Conservation (phyloP, 768 basidiomycete species). For the Rhodotorula graminis region DNA sequence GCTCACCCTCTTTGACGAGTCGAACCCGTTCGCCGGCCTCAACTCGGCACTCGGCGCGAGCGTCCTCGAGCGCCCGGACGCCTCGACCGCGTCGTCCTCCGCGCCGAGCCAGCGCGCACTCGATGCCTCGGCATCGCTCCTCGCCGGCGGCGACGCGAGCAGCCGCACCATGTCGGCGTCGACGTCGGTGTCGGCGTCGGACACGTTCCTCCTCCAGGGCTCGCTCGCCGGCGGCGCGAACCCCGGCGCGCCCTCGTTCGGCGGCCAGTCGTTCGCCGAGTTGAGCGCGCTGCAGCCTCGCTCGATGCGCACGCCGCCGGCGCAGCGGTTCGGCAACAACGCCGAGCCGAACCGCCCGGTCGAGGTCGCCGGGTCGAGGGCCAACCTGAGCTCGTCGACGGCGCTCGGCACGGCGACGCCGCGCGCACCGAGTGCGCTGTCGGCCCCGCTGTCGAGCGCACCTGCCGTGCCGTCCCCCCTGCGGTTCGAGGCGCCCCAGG, state of each 20-base stretch:
- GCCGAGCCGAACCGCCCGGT: not conserved
- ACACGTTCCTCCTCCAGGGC: not conserved
- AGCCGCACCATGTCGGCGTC: not conserved
- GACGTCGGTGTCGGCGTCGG: not conserved
- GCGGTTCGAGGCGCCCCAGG: not conserved
- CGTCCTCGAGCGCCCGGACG: not conserved
- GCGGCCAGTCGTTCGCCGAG: conserved; percentile 1
- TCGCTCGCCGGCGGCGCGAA: not conserved
- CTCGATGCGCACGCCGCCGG: not conserved
- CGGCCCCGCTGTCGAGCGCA: not conserved
- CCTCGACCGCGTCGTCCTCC: not conserved
- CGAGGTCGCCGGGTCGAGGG: not conserved
- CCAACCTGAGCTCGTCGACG: not conserved
- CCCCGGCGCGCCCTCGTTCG: not conserved
- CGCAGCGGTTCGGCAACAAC: not conserved
- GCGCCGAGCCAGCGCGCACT: not conserved
- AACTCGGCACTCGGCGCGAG: not conserved
- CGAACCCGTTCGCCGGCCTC: conserved; percentile 14
- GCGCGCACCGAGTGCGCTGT: not conserved
- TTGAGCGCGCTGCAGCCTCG: not conserved
- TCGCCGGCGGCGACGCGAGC: not conserved
- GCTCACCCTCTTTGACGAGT: conserved; percentile 23
- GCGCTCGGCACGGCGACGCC: not conserved
- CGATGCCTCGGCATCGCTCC: not conserved
- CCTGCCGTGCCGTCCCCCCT: not conserved